These are phyloP conservation scores for Penicillium sp. DNA, from an alignment of 2,329 filamentous ascomycete genomes.

Conservation along the genomic window DNA sequence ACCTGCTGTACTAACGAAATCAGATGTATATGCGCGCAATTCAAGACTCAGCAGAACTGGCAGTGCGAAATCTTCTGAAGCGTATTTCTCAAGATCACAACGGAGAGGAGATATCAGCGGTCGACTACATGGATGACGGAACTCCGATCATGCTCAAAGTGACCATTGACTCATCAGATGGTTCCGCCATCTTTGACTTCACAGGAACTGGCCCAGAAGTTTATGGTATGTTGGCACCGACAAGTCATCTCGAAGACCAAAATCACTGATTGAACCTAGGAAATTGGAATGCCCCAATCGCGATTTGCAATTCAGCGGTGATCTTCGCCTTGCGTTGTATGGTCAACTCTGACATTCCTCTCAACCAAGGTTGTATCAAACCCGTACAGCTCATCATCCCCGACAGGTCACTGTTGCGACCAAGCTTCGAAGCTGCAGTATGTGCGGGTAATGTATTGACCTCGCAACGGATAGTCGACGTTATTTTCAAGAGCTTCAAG, in stretches of 20 bases:
- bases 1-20: background rate
- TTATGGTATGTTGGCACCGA: slow-evolving; percentile 29
- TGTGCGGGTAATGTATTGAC: slow-evolving; percentile 77
- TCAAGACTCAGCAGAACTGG: slow-evolving; percentile 71
- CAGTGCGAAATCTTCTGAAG: slow-evolving; percentile 68
- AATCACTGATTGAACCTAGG: slow-evolving; percentile 30
- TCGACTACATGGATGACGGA: slow-evolving; percentile 81
- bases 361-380: slow-evolving; percentile 77
- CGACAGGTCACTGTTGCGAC: slow-evolving; percentile 68
- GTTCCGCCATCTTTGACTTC: slow-evolving; percentile 73
- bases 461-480: slow-evolving; percentile 73
- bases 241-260: background rate
- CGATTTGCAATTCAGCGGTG: slow-evolving; percentile 74
- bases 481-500: slow-evolving; percentile 72
- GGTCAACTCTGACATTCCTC: slow-evolving; percentile 74
- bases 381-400: slow-evolving; percentile 72
- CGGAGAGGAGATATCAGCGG: slow-evolving; percentile 64
- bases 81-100: slow-evolving; percentile 46
- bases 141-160: slow-evolving; percentile 71
- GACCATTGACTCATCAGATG: slow-evolving; percentile 65
- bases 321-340: slow-evolving; percentile 76
- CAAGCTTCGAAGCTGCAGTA: slow-evolving; percentile 70
- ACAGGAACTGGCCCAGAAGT: slow-evolving; percentile 72
- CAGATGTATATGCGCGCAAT: slow-evolving; percentile 69
- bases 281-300: slow-evolving; percentile 74